Percentiles rank a stretch among this genome's conserved stretches.
These are phyloP conservation scores for Acer saccharum DNA, from an alignment of 345 rosid genomes.

Conservation along the genomic window DNA sequence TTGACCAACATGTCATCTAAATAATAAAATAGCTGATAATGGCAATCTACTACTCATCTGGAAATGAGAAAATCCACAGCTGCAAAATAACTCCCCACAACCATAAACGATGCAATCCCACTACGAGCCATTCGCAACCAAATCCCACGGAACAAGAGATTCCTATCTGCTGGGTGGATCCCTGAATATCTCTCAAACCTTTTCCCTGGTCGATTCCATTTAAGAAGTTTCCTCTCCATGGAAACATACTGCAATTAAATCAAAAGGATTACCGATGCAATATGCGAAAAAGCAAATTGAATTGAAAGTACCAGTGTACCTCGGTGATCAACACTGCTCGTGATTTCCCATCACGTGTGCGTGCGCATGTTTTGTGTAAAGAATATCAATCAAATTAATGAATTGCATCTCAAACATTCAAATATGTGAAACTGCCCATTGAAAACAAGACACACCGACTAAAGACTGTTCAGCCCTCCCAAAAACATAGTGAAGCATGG, in stretches of 20 bases:
- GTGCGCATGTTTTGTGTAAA: background rate
- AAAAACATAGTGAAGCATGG: background rate
- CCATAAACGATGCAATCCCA: conserved; percentile 59
- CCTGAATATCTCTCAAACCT: conserved; percentile 83
- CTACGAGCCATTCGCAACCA: conserved; percentile 70
- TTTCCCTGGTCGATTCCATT: conserved; percentile 78
- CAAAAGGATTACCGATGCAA: conserved; percentile 8
- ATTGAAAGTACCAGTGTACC: background rate
- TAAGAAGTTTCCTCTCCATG: conserved; percentile 76
- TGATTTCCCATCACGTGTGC: background rate
- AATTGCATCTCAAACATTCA: background rate
- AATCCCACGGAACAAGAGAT: conserved; percentile 63
- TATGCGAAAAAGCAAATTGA: background rate
- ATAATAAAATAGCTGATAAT: background rate
- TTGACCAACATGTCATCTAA: background rate
- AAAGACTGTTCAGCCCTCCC: background rate
- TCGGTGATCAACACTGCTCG: background rate
- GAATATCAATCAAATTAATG: background rate
- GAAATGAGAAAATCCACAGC: conserved; percentile 45
- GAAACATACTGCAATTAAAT: conserved; percentile 51
- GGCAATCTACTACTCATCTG: conserved; percentile 30
- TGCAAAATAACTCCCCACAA: conserved; percentile 74
- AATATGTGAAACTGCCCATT: too few relatives aligned
- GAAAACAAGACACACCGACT: background rate
- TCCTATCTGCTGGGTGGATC: conserved; percentile 87